Conservation (phyloP, 1,139 yeast genomes). For the Saccharomyces hybrid region DNA sequence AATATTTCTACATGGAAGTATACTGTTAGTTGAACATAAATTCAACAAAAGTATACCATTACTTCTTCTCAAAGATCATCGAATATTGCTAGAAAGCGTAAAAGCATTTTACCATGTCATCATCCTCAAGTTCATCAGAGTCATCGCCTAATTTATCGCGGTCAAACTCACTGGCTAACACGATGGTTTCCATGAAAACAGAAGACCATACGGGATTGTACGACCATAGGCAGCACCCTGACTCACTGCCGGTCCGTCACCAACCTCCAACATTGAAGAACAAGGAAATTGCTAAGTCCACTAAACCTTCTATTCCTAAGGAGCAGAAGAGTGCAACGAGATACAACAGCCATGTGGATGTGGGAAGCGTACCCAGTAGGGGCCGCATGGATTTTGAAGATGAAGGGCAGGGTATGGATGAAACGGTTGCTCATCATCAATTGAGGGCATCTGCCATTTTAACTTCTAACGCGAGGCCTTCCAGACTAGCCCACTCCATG, state of each 20-base stretch:
- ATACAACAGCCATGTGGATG: neutral
- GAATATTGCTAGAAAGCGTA: neutral
- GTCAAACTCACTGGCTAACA: slow-evolving; percentile 20
- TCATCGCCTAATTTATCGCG: slow-evolving; percentile 15
- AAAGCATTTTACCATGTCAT: neutral
- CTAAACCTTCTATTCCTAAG: neutral
- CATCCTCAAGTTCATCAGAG: slow-evolving; percentile 1
- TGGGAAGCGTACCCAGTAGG: neutral
- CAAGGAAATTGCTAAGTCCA: slow-evolving; percentile 17
- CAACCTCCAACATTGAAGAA: neutral
- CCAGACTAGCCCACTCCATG: slow-evolving; percentile 17
- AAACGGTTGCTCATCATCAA: slow-evolving; percentile 7
- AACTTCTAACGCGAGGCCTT: slow-evolving; percentile 16
- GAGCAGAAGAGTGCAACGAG: neutral
- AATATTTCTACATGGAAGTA: neutral
- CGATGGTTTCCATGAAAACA: slow-evolving; percentile 33
- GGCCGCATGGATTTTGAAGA: slow-evolving; percentile 1
- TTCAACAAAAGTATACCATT: neutral
- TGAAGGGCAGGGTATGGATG: slow-evolving; percentile 15
- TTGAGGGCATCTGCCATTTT: slow-evolving; percentile 3
- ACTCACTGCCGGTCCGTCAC: slow-evolving; percentile 19
- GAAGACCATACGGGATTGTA: slow-evolving; percentile 41
- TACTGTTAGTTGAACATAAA: neutral
- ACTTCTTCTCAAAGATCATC: neutral
- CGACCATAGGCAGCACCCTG: slow-evolving; percentile 50